phyloP scores from a whole-genome alignment of 2,329 filamentous ascomycete genomes.

The Lecanoromycetidae sp. region DNA sequence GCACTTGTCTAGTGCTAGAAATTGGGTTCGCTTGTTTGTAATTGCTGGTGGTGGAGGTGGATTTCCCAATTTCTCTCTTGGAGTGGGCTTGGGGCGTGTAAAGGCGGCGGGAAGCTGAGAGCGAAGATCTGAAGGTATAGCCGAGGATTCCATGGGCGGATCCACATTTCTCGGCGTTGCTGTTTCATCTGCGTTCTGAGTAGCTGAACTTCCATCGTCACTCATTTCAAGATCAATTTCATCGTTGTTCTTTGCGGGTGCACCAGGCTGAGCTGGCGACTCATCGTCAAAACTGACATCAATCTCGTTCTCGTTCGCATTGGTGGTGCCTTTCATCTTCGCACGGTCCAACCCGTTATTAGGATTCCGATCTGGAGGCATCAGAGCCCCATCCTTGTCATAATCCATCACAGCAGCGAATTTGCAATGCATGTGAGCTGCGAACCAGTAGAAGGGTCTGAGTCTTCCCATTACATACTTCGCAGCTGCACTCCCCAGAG shows the following conservation, averaged over 20 bases:
- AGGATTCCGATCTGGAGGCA: not conserved
- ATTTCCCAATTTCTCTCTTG: slow-evolving; percentile 30
- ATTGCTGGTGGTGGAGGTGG: slow-evolving; percentile 60
- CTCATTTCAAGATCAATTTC: slow-evolving; percentile 56
- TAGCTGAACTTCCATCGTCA: slow-evolving; percentile 25
- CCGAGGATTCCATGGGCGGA: slow-evolving; percentile 13
- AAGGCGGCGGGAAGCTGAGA: slow-evolving; percentile 69
- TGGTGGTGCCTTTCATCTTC: slow-evolving; percentile 15
- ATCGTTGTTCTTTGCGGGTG: slow-evolving; percentile 49
- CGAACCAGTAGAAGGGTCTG: slow-evolving; percentile 79
- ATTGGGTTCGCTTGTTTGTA: slow-evolving; percentile 65
- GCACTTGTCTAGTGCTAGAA: slow-evolving; percentile 87
- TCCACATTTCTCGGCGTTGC: not conserved
- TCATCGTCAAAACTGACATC: slow-evolving; percentile 20
- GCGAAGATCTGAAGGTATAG: slow-evolving; percentile 52
- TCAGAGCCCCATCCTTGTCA: slow-evolving; percentile 22
- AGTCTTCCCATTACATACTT: slow-evolving; percentile 68
- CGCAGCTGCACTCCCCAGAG: slow-evolving; percentile 68
- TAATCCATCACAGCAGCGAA: slow-evolving; percentile 55
- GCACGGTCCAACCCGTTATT: not conserved
- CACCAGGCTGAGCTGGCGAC: slow-evolving; percentile 15
- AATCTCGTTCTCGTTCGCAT: slow-evolving; percentile 13
- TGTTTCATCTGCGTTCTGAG: not conserved
- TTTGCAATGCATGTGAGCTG: slow-evolving; percentile 84
- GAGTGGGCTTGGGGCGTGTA: slow-evolving; percentile 31